phyloP scores from a whole-genome alignment of 140 eudicot genomes.

The Ambrosia hybrid region DNA sequence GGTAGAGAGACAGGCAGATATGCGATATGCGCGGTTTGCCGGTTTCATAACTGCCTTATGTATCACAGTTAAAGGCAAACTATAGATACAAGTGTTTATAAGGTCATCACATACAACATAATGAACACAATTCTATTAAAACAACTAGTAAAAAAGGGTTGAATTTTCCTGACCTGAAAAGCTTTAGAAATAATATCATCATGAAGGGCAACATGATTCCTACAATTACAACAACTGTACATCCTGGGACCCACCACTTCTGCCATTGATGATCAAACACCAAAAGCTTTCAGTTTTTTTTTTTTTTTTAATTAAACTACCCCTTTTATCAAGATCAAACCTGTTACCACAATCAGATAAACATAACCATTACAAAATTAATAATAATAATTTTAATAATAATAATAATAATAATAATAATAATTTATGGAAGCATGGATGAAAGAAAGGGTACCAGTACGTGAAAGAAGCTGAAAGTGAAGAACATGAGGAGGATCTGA shows the following conservation, averaged over 20 bases:
- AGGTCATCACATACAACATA: not conserved
- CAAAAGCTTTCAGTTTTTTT: not conserved
- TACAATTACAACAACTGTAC: slow-evolving; percentile 67
- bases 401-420: too few species aligned
- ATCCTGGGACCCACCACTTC: slow-evolving; percentile 66
- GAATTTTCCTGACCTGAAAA: slow-evolving; percentile 46
- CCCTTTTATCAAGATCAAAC: slow-evolving; percentile 24
- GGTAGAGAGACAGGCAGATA: not conserved
- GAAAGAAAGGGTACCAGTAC: slow-evolving; percentile 32
- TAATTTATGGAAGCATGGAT: not conserved
- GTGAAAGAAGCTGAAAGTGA: slow-evolving; percentile 34
- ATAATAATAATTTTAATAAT: slow-evolving; percentile 7
- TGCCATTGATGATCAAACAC: slow-evolving; percentile 44
- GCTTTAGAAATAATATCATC: slow-evolving; percentile 70
- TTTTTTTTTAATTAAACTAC: not conserved
- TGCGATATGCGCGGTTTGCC: not conserved
- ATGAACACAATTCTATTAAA: not conserved
- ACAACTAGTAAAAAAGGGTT: not conserved
- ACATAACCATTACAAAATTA: slow-evolving; percentile 22
- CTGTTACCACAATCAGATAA: slow-evolving; percentile 24
- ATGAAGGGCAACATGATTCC: slow-evolving; percentile 63
- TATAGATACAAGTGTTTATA: not conserved
- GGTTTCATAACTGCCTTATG: not conserved
- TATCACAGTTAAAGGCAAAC: not conserved
- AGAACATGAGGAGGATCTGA: slow-evolving; percentile 36